phyloP scores from a whole-genome alignment of 2,329 filamentous ascomycete species.

The Plenodomus biglobosus region DNA sequence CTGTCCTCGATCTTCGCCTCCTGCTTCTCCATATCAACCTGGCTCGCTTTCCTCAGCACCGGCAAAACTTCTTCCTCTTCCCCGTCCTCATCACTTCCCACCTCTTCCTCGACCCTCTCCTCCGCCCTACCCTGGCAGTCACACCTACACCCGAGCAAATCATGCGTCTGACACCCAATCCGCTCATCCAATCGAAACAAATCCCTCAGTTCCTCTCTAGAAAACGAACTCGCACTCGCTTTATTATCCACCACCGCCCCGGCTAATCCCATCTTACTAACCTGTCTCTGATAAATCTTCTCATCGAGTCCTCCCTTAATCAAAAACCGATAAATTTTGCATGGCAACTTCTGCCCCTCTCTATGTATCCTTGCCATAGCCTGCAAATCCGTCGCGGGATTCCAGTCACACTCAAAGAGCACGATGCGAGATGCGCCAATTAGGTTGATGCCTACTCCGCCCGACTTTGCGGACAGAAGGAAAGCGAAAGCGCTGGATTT shows the following conservation, averaged over 20 bases:
- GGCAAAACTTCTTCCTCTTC: slow-evolving; percentile 32
- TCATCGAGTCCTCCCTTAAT: slow-evolving; percentile 71
- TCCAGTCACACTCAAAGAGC: slow-evolving; percentile 76
- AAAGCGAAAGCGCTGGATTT: slow-evolving; percentile 65
- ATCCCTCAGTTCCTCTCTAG: slow-evolving; percentile 65
- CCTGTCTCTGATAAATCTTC: slow-evolving; percentile 73
- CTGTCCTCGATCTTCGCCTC: slow-evolving; percentile 46
- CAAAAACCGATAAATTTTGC: slow-evolving; percentile 69
- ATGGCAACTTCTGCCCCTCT: slow-evolving; percentile 68
- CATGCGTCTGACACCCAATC: slow-evolving; percentile 66
- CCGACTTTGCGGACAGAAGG: slow-evolving; percentile 71
- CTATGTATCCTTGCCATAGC: slow-evolving; percentile 75
- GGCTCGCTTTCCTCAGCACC: slow-evolving; percentile 43
- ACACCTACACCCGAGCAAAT: slow-evolving; percentile 65
- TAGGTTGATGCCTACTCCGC: slow-evolving; percentile 69
- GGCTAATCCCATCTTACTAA: slow-evolving; percentile 69
- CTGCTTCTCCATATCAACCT: slow-evolving; percentile 51
- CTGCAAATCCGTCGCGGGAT: slow-evolving; percentile 71
- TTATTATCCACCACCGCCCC: slow-evolving; percentile 72
- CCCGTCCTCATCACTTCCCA: slow-evolving; percentile 19
- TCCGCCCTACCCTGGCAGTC: slow-evolving; percentile 55
- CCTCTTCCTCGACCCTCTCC: slow-evolving; percentile 15
- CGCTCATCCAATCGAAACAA: slow-evolving; percentile 66
- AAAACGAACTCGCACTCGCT: slow-evolving; percentile 62
- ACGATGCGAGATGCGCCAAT: slow-evolving; percentile 70